phyloP scores from a whole-genome alignment of 192 early-diverging fungal genomes.

The Helicostylum pulchrum region DNA sequence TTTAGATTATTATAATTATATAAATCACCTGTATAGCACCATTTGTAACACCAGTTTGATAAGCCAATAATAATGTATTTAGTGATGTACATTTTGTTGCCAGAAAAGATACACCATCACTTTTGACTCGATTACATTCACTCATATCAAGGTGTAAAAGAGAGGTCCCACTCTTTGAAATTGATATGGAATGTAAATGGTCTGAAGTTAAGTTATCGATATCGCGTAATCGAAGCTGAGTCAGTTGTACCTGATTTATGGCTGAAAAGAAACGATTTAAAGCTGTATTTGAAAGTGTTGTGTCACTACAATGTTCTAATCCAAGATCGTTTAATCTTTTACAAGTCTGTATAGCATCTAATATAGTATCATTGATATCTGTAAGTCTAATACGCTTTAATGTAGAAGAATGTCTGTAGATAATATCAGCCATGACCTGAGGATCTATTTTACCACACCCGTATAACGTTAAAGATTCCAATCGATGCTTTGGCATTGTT shows the following conservation, averaged over 20 bases:
- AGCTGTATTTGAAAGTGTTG: slow-evolving; percentile 15
- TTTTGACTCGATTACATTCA: slow-evolving; percentile 24
- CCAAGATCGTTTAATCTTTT: slow-evolving; percentile 19
- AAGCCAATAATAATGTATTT: slow-evolving; percentile 21
- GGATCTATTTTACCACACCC: slow-evolving; percentile 32
- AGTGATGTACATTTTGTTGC: slow-evolving; percentile 11
- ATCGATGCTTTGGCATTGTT: slow-evolving; percentile 5
- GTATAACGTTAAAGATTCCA: slow-evolving; percentile 27
- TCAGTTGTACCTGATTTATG: slow-evolving; percentile 2
- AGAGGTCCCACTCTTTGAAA: background rate
- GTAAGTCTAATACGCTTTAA: slow-evolving; percentile 24
- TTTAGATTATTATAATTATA: slow-evolving; percentile 3
- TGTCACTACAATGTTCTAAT: slow-evolving; percentile 31
- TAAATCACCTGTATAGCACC: slow-evolving; percentile 18
- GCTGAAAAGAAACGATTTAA: slow-evolving; percentile 18
- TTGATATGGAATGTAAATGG: slow-evolving; percentile 14
- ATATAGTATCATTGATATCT: slow-evolving; percentile 29
- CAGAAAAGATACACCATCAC: slow-evolving; percentile 13
- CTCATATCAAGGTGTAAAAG: slow-evolving; percentile 28
- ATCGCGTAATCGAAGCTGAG: slow-evolving; percentile 26
- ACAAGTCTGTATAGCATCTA: slow-evolving; percentile 25
- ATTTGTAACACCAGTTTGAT: slow-evolving; percentile 29
- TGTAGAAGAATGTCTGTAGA: slow-evolving; percentile 15
- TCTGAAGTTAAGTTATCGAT: slow-evolving; percentile 28
- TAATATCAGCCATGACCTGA: slow-evolving; percentile 14